Evolutionary conservation across 1,284 basidiomycete species (phyloP), one percentile per base, ranked within the genome.

Genomic region (Puccinia coronata): DNA sequence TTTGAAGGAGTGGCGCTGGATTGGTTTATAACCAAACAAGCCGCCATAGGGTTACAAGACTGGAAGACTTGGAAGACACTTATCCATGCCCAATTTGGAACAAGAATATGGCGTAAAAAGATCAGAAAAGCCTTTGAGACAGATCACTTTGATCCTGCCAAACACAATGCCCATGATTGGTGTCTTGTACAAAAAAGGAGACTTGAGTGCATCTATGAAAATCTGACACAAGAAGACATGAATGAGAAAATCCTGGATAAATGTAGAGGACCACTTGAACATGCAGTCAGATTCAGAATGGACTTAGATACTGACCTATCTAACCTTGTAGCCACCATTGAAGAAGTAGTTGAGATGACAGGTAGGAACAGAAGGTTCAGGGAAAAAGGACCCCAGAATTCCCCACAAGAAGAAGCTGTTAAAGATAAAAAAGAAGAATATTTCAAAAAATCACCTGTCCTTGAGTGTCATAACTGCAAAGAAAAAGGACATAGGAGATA

Each of bases 181-280:
- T 70, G 67, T 16, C 25, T 70, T 4, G 31, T 25, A 16, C 67
- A 70, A 16, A 70, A 70, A 14, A 70, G 51, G 18, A 70, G 67
- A 23, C 23, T 70, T 1, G 28, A 49, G 16, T 70, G 41, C n/a
- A 70, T 70, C 20, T 49, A 70, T 18, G 16, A 28, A 16, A 71
- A 53, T 23, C 28, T 18, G 12, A 25, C 69, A 8, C 14, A 20
- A 25, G 67, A 70, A 49, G 67, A 70, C 47, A 49, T 49, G 4
- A 70, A 70, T 70, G 41, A 70, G 2, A 70, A 28, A 49, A 47
- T 70, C 3, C n/a, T 70, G 4, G 34, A 23, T 23, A 31, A 65
- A 65, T 65, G 61, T n/a, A 34, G 25, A 65, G 61, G 61, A 36
- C 11, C 16, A 2, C 8, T 70, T 28, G 67, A 70, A 6, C 41